Evolutionary conservation across 306 rosid species (phyloP).

Genomic region (Corylus americana): DNA sequence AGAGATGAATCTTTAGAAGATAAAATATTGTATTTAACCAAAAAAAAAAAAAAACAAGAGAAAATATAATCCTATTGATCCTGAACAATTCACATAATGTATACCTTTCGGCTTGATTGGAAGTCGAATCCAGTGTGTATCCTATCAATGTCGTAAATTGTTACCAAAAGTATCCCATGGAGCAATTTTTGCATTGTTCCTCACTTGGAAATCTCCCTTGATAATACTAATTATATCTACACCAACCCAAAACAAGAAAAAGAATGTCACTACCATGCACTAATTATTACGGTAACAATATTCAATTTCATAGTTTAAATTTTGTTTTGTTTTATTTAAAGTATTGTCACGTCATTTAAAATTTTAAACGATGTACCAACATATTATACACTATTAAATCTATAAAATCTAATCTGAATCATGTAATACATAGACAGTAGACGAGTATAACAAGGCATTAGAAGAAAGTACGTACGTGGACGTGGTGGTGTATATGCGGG

Average conservation of each 20-base stretch:
- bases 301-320: too few relatives aligned
- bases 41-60: neutral
- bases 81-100: neutral
- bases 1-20: too few relatives aligned
- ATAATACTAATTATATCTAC: neutral
- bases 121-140: slow-evolving; percentile 41
- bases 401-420: too few relatives aligned
- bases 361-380: too few relatives aligned
- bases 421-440: too few relatives aligned
- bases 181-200: slow-evolving; percentile 52
- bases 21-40: too few relatives aligned
- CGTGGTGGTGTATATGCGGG: neutral
- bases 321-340: too few relatives aligned
- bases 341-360: too few relatives aligned
- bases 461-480: neutral
- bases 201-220: neutral
- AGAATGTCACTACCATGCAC: neutral
- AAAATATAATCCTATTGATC: neutral
- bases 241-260: neutral
- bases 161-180: slow-evolving; percentile 63
- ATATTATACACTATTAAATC: too few relatives aligned
- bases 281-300: neutral
- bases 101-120: slow-evolving; percentile 49
- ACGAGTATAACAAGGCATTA: neutral
- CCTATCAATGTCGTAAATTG: slow-evolving; percentile 53